phyloP scores from a whole-genome alignment of 192 early-diverging fungal genomes.

The Coemansia sp. region DNA sequence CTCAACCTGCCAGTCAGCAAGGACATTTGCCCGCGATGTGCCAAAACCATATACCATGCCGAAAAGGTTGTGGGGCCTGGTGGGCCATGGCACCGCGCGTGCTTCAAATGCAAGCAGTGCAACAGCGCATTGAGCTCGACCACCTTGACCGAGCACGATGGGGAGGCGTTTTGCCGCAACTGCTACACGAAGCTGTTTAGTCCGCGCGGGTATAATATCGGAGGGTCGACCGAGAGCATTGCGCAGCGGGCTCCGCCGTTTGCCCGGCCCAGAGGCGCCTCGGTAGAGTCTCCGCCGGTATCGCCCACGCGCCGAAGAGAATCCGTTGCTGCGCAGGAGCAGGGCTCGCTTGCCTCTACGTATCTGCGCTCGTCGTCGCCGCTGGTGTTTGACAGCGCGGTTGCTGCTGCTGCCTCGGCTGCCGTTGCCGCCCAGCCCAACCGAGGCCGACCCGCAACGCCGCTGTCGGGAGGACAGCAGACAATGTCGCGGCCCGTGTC shows the following conservation, averaged over 20 bases:
- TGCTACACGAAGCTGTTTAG: slow-evolving; percentile 51
- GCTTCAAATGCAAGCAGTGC: slow-evolving; percentile 52
- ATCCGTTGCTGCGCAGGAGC: neutral
- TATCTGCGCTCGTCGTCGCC: slow-evolving; percentile 7
- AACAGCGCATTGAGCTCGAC: slow-evolving; percentile 37
- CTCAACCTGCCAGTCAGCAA: slow-evolving; percentile 31
- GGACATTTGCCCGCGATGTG: slow-evolving; percentile 50
- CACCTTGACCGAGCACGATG: slow-evolving; percentile 47
- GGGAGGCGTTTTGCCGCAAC: slow-evolving; percentile 46
- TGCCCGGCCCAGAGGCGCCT: neutral
- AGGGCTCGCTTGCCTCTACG: neutral
- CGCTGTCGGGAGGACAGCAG: neutral
- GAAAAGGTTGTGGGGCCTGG: slow-evolving; percentile 52
- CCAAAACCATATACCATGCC: slow-evolving; percentile 47
- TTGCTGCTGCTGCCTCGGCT: slow-evolving; percentile 30
- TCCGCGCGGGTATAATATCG: slow-evolving; percentile 43
- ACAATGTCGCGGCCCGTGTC: slow-evolving; percentile 14
- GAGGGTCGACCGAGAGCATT: slow-evolving; percentile 30
- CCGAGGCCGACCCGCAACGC: slow-evolving; percentile 2
- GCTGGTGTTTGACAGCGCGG: slow-evolving; percentile 33
- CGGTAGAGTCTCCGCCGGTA: neutral
- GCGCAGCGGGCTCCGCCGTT: neutral
- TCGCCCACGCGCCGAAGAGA: neutral
- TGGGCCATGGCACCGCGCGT: slow-evolving; percentile 50
- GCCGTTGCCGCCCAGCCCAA: slow-evolving; percentile 25